Evolutionary conservation across 345 rosid species (phyloP).

Genomic region (Trapa bicornis): DNA sequence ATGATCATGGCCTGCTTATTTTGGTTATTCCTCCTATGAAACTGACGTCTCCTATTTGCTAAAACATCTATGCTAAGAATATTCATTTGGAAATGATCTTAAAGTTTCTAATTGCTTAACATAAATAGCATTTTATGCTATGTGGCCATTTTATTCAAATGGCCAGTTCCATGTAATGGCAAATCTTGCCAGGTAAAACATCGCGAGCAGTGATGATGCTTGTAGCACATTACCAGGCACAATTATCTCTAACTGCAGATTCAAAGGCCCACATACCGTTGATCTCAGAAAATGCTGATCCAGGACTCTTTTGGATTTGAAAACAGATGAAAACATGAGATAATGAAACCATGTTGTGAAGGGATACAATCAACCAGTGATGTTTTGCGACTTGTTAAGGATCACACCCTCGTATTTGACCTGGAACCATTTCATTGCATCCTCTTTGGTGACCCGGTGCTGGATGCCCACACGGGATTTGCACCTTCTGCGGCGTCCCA

Average conservation of each 20-base stretch:
- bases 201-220: too few relatives aligned
- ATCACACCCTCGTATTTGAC: slow-evolving; percentile 57
- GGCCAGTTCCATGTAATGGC: too few relatives aligned
- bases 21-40: too few relatives aligned
- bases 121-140: too few relatives aligned
- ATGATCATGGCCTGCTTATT: not conserved
- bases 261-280: not conserved
- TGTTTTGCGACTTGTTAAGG: slow-evolving; percentile 33
- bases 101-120: too few relatives aligned
- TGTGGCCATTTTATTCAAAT: too few relatives aligned
- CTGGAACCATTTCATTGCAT: slow-evolving; percentile 54
- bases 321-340: not conserved
- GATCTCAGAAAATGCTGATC: not conserved
- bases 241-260: not conserved
- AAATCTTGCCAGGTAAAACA: too few relatives aligned
- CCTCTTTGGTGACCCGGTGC: slow-evolving; percentile 48
- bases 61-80: too few relatives aligned
- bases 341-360: not conserved
- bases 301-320: not conserved
- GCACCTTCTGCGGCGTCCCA: slow-evolving; percentile 43
- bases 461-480: slow-evolving; percentile 49
- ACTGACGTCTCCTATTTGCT: too few relatives aligned
- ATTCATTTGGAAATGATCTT: too few relatives aligned
- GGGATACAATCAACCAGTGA: slow-evolving; percentile 1
- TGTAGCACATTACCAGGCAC: too few relatives aligned